Conservation (phyloP, 1,284 basidiomycete species). For the Moesziomyces sp. region DNA sequence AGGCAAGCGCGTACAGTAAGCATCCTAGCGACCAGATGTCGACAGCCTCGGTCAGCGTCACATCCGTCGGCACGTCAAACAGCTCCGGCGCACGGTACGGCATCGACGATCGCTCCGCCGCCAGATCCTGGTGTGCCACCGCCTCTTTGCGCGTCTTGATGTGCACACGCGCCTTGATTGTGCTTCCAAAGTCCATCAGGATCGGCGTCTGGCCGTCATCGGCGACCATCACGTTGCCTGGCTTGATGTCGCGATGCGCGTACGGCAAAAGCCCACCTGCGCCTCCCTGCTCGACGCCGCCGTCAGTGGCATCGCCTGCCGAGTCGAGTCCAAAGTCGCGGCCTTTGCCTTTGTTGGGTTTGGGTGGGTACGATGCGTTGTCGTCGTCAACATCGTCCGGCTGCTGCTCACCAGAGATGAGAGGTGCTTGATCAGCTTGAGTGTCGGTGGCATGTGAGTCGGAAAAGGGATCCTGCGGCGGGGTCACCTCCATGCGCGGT, state of each 20-base stretch:
- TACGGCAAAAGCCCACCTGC: slow-evolving; percentile 75
- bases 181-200: slow-evolving; percentile 97
- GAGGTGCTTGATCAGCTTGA: slow-evolving; percentile 20
- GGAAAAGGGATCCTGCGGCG: slow-evolving; percentile 40
- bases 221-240: slow-evolving; percentile 93
- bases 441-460: slow-evolving; percentile 16
- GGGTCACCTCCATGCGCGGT: slow-evolving; percentile 37
- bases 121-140: slow-evolving; percentile 65
- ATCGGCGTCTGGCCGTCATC: slow-evolving; percentile 82
- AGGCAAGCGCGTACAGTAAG: slow-evolving; percentile 63
- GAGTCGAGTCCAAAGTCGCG: slow-evolving; percentile 16
- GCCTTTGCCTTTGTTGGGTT: slow-evolving; percentile 46
- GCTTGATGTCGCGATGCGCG: slow-evolving; percentile 96
- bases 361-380: slow-evolving; percentile 51
- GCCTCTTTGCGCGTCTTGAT: slow-evolving; percentile 86
- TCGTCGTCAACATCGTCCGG: slow-evolving; percentile 71
- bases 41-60: slow-evolving; percentile 62
- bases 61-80: slow-evolving; percentile 67
- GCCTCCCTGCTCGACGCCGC: slow-evolving; percentile 69
- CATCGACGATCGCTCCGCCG: slow-evolving; percentile 65
- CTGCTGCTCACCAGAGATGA: slow-evolving; percentile 41
- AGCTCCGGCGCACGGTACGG: slow-evolving; percentile 68
- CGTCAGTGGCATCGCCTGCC: slow-evolving; percentile 57
- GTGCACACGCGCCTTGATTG: slow-evolving; percentile 80
- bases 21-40: slow-evolving; percentile 68